Base-by-base conservation (phyloP, 139 green algal species). In the Nannochloris sp. region DNA sequence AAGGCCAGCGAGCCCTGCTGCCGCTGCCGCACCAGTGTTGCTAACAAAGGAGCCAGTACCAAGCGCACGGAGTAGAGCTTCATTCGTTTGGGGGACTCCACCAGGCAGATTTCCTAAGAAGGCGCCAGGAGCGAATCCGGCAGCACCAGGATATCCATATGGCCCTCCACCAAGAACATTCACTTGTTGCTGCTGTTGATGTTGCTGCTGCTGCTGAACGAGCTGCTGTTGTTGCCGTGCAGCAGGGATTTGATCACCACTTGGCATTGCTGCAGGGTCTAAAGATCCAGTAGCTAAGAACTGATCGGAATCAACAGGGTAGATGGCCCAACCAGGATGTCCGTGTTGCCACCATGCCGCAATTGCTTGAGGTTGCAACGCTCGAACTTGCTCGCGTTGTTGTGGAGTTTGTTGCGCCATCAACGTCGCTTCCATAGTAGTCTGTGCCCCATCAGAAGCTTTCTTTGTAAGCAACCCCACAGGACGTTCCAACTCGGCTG, bases 241-340 rank as follows among this genome's bases (percentile, higher is more conserved):
- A n/a, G n/a, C n/a, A n/a, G n/a, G n/a, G n/a, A n/a, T n/a, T n/a
- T n/a, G n/a, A n/a, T n/a, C n/a, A n/a, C n/a, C n/a, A n/a, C n/a
- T n/a, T 15, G 36, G 66, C 38, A 85, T 54, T 38, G 27, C 56
- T 4, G 60, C 54, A 1, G 45, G 38, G n/a, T 78, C 72, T 47
- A 85, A 69, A 5, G 70, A 54, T 8, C 73, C 81, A 7, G 72
- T 79, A 60, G 75, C 62, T 56, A 87, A 60, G 67, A 91, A 92
- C 10, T 77, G 45, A 19, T 95, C 84, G 2, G 64, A 80, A 57
- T 94, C 87, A 6, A 87, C 76, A 1, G 83, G 81, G 71, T 92
- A 90, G 42, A 96, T 83, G 48, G 84, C 83, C 87, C 87, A 95
- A 14, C 87, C 88, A 2, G 85, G 75, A 68, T 96, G 89, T 6